Evolutionary conservation across 805 yeast genomes (phyloP).

Genomic region (Kluyveromyces dobzhanskii): DNA sequence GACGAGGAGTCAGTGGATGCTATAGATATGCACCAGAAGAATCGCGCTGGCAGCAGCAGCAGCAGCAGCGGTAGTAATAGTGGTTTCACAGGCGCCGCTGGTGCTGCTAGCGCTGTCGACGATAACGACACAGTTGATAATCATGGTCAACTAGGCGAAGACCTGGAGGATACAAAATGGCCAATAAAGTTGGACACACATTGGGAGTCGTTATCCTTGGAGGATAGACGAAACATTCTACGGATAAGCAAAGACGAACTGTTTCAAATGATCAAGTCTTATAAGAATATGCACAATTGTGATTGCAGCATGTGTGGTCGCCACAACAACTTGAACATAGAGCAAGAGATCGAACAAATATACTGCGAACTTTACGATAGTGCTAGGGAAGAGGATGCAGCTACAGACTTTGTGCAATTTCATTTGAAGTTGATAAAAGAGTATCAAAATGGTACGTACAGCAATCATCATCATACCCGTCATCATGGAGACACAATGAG

Average conservation of each 20-base stretch:
- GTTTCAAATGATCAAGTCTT: constrained; percentile 52
- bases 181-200: constrained; percentile 28
- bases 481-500: background rate
- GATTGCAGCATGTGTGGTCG: constrained; percentile 74
- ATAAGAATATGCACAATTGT: constrained; percentile 45
- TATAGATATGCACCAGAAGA: background rate
- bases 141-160: background rate
- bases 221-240: constrained; percentile 52
- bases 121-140: constrained; percentile 50
- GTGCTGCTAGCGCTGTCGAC: constrained; percentile 40
- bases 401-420: constrained; percentile 25
- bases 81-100: constrained; percentile 24
- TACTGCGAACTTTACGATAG: constrained; percentile 61
- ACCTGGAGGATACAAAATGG: constrained; percentile 12
- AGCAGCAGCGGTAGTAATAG: background rate
- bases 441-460: constrained; percentile 21
- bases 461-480: constrained; percentile 1
- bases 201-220: constrained; percentile 61
- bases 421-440: constrained; percentile 29
- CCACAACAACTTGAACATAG: constrained; percentile 53
- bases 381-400: constrained; percentile 30
- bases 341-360: constrained; percentile 65
- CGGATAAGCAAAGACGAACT: constrained; percentile 64
- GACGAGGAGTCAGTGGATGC: constrained; percentile 7
- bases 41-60: background rate